Percentiles rank a stretch among this genome's conserved stretches.
These are phyloP conservation scores for Hypoxylon sp. DNA, from an alignment of 2,329 filamentous ascomycete species.

Conservation along the genomic window DNA sequence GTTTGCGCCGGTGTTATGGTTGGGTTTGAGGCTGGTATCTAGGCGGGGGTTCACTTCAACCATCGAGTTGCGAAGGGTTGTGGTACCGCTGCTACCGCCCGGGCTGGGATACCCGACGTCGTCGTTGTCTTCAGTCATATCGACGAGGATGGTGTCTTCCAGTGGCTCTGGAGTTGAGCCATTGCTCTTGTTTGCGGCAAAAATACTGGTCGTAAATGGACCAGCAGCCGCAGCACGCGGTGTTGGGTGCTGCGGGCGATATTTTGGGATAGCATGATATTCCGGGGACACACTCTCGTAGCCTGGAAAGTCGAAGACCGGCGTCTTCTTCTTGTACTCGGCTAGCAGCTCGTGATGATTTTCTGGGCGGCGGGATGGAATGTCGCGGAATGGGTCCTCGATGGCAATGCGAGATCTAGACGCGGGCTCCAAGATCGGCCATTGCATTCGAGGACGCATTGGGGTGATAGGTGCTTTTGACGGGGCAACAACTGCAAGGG, in stretches of 20 bases:
- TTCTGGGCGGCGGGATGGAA: slow-evolving; percentile 25
- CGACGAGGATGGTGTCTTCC: slow-evolving; percentile 22
- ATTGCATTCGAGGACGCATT: slow-evolving; percentile 25
- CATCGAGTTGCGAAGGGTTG: background rate
- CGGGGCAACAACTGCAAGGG: background rate
- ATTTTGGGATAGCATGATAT: background rate
- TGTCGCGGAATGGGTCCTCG: slow-evolving; percentile 26
- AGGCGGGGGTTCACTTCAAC: slow-evolving; percentile 1
- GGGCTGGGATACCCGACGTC: background rate
- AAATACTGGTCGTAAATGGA: background rate
- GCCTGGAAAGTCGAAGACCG: slow-evolving; percentile 39
- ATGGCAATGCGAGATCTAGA: background rate
- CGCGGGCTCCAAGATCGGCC: slow-evolving; percentile 24
- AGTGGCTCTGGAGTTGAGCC: background rate
- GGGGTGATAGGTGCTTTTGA: slow-evolving; percentile 28
- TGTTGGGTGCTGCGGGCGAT: background rate
- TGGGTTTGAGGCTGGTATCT: background rate
- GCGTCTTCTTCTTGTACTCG: slow-evolving; percentile 48
- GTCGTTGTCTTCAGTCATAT: slow-evolving; percentile 24
- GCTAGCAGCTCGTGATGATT: slow-evolving; percentile 37
- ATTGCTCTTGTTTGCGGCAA: background rate
- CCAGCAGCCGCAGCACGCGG: background rate
- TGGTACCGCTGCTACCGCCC: background rate
- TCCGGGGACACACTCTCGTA: slow-evolving; percentile 21
- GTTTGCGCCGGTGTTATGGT: background rate